Conservation (phyloP, 257 asterid species). For the Nicotiana otophora region DNA sequence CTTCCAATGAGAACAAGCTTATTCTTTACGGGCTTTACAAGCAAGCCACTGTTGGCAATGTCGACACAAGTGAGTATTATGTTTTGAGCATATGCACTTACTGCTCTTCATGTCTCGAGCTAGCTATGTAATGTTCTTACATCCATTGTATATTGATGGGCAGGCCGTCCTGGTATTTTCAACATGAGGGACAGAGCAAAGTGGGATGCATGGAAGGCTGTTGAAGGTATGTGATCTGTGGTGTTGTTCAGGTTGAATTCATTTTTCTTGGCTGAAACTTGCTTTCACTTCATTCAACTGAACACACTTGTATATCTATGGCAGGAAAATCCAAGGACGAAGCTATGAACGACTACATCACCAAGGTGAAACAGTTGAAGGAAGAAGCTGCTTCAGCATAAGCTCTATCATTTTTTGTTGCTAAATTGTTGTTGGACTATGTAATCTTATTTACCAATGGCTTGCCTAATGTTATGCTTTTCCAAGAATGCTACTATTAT, state of each 20-base stretch:
- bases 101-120: not conserved
- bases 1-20: conserved; percentile 64
- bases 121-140: not conserved
- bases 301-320: not conserved
- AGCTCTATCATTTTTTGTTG: not conserved
- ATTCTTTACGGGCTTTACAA: conserved; percentile 84
- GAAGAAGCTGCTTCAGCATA: conserved; percentile 45
- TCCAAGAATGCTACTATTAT: not conserved
- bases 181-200: conserved; percentile 79
- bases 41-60: conserved; percentile 72
- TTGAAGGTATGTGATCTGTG: conserved; percentile 52
- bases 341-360: conserved; percentile 78
- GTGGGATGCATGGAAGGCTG: conserved; percentile 99
- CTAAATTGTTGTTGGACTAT: not conserved
- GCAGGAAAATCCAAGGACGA: conserved; percentile 75
- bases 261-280: not conserved
- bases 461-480: not conserved
- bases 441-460: not conserved
- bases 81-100: not conserved
- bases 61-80: conserved; percentile 60
- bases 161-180: conserved; percentile 92
- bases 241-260: not conserved
- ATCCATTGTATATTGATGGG: not conserved
- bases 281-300: too few relatives aligned
- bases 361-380: conserved; percentile 90